Percentiles rank a stretch among this genome's conserved stretches.
Conservation (phyloP, 2,329 filamentous ascomycete species). For the Ophiostoma piceae region DNA sequence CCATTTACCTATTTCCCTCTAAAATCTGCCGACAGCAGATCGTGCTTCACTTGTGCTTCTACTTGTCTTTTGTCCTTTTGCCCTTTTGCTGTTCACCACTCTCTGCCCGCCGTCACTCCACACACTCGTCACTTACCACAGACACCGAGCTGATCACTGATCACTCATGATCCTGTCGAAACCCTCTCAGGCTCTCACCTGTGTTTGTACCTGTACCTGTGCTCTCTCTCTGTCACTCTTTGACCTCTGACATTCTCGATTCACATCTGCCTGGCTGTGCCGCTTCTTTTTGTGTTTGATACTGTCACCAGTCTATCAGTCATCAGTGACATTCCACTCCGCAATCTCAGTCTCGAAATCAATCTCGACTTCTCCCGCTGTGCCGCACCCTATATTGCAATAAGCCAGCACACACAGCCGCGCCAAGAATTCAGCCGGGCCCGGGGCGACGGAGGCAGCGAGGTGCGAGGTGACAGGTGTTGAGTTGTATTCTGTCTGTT, state of each 20-base stretch:
- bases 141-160: neutral
- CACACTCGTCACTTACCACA: neutral
- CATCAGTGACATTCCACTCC: neutral
- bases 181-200: neutral
- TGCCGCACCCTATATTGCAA: neutral
- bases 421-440: neutral
- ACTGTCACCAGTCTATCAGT: neutral
- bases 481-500: neutral
- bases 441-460: neutral
- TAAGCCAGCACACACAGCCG: neutral
- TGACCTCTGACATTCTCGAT: neutral
- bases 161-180: neutral
- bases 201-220: neutral
- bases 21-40: neutral
- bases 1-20: neutral
- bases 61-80: neutral
- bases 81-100: neutral
- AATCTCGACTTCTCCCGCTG: neutral
- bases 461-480: neutral
- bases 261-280: neutral
- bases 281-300: neutral
- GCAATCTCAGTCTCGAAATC: neutral
- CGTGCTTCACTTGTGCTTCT: neutral
- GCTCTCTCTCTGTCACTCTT: neutral
- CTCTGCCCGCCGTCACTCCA: too few relatives aligned